Evolutionary conservation across 768 basidiomycete species (phyloP), one percentile per base, ranked within the genome.

Genomic region (Auricularia cornea): DNA sequence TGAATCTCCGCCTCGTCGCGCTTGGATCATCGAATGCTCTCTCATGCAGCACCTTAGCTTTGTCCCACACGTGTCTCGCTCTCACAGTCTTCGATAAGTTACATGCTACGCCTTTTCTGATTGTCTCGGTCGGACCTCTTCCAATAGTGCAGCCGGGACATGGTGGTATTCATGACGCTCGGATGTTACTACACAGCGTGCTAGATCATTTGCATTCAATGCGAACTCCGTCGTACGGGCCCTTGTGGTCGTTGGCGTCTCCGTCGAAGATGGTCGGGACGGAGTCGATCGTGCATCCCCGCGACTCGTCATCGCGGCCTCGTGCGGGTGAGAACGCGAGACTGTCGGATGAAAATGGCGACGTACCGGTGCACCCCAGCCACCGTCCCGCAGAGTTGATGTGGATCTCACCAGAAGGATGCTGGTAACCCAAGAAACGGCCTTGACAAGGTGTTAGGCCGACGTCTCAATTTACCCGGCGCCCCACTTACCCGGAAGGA

Each of bases 401-500:
- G 69, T 81, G 69, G 14, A 80, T 72, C 68, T 84, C 83, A 6
- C 81, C 80, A 28, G 74, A 75, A 2, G 81, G 20, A 33, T 52
- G 16, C 48, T 72, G 74, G 71, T 78, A 80, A 8, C 69, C 72
- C 66, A 81, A 64, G 68, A 77, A 76, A 56, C 68, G 72, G 2
- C 76, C 54, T 57, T 14, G 26, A 57, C 26, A n/a, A n/a, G n/a
- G n/a, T n/a, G n/a, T n/a, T n/a, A n/a, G n/a, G n/a, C n/a, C n/a
- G n/a, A n/a, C n/a, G n/a, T n/a, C n/a, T n/a, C n/a, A n/a, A n/a
- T n/a, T n/a, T n/a, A n/a, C n/a, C n/a, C n/a, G n/a, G n/a, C n/a
- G n/a, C n/a, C n/a, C n/a, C 11, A 57, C 12, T 56, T 29, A 52
- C 60, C 38, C n/a, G 60, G 60, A 12, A 61, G 20, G 38, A 48